Conservation (phyloP, 2,329 filamentous ascomycete species). For the Didymella arachidicola region DNA sequence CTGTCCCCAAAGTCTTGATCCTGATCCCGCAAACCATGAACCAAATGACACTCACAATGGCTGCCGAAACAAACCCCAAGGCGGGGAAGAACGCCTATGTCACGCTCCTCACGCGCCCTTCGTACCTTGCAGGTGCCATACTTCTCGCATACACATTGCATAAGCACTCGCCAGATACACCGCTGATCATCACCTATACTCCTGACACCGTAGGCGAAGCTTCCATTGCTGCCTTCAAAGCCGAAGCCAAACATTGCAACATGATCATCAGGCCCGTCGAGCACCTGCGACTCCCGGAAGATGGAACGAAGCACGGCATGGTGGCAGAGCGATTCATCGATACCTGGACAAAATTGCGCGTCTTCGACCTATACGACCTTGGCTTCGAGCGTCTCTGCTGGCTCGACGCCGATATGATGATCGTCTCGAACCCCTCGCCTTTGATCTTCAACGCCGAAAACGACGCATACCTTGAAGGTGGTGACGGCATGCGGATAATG, state of each 20-base stretch:
- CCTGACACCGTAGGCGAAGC: constrained; percentile 50
- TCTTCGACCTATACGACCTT: constrained; percentile 55
- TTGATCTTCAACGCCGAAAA: constrained; percentile 54
- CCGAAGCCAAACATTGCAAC: constrained; percentile 53
- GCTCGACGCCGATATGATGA: constrained; percentile 62
- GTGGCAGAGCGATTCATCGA: constrained; percentile 62
- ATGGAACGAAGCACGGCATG: constrained; percentile 43
- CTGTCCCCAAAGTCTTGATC: not conserved
- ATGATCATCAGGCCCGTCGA: constrained; percentile 53
- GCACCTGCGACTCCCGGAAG: constrained; percentile 51
- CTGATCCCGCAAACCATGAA: not conserved
- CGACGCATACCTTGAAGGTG: constrained; percentile 37
- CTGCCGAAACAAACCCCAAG: constrained; percentile 8
- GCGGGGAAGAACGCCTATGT: constrained; percentile 52
- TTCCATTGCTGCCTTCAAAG: constrained; percentile 53
- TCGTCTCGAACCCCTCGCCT: constrained; percentile 52
- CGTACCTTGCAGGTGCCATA: constrained; percentile 61
- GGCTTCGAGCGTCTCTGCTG: constrained; percentile 55
- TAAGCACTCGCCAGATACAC: constrained; percentile 56
- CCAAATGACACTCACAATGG: constrained; percentile 15
- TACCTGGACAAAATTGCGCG: constrained; percentile 64
- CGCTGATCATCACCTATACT: constrained; percentile 61
- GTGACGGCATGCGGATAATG: constrained; percentile 50
- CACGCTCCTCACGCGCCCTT: constrained; percentile 61
- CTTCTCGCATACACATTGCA: constrained; percentile 60